These are phyloP conservation scores for Coemansia sp. DNA, from an alignment of 192 early-diverging fungal species.

Conservation along the genomic window DNA sequence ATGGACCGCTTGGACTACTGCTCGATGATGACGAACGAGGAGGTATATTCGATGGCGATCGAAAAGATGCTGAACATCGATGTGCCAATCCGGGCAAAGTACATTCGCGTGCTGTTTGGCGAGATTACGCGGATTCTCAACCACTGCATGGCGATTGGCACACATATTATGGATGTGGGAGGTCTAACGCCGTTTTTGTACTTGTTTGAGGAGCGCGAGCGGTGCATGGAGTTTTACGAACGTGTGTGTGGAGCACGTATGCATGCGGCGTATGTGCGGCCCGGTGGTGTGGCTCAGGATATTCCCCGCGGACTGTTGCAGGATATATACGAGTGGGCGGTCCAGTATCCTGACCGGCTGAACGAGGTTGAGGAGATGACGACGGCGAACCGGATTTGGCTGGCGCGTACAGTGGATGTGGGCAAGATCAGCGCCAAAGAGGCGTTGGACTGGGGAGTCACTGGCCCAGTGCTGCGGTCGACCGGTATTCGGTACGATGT, in stretches of 20 bases:
- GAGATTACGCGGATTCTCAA: conserved; percentile 98
- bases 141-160: conserved; percentile 97
- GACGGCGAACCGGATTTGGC: conserved; percentile 94
- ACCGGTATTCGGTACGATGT: conserved; percentile 93
- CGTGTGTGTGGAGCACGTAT: conserved; percentile 97
- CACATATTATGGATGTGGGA: conserved; percentile 97
- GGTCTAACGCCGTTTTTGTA: conserved; percentile 98
- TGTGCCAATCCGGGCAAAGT: conserved; percentile 89
- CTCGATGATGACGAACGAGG: conserved; percentile 99
- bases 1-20: conserved; percentile 98
- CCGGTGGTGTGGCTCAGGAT: conserved; percentile 92
- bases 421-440: conserved; percentile 86
- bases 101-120: conserved; percentile 95
- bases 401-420: conserved; percentile 79
- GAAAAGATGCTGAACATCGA: conserved; percentile 99
- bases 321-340: conserved; percentile 95
- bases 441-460: conserved; percentile 89
- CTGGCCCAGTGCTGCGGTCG: conserved; percentile 94
- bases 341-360: conserved; percentile 82
- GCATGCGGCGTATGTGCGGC: conserved; percentile 96
- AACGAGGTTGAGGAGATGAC: conserved; percentile 96
- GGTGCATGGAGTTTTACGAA: conserved; percentile 99
- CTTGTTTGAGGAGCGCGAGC: conserved; percentile 99
- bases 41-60: conserved; percentile 94
- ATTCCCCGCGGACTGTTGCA: conserved; percentile 90